Conservation (phyloP, 495 filamentous ascomycete genomes). For the Clohesyomyces aquaticus region DNA sequence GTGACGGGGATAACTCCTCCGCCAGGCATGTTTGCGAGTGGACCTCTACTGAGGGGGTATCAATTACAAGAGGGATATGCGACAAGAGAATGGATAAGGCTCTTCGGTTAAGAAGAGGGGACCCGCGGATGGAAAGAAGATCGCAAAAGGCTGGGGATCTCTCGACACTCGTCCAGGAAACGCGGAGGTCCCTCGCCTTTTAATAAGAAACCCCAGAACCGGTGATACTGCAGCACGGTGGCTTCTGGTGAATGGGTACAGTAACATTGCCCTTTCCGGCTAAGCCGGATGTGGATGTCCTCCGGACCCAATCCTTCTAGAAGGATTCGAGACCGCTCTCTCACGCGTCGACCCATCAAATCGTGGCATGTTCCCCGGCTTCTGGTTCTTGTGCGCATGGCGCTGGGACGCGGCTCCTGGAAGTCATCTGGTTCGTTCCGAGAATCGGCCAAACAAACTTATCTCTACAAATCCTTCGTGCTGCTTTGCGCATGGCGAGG, state of each 20-base stretch:
- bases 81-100: conserved; percentile 19
- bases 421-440: background rate
- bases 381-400: conserved; percentile 5
- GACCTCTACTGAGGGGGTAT: background rate
- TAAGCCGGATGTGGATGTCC: conserved; percentile 22
- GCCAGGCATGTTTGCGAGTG: conserved; percentile 41
- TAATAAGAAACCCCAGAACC: conserved; percentile 25
- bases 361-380: conserved; percentile 10
- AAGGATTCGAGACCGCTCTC: conserved; percentile 20
- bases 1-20: conserved; percentile 41
- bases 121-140: conserved; percentile 18
- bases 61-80: conserved; percentile 2
- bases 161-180: too few species aligned
- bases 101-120: conserved; percentile 18
- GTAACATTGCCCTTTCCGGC: conserved; percentile 32
- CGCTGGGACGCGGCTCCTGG: background rate
- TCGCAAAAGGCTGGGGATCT: conserved; percentile 29
- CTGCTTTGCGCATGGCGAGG: background rate
- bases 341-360: background rate
- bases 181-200: conserved; percentile 22
- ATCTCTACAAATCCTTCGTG: background rate
- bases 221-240: conserved; percentile 41
- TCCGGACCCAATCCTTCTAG: conserved; percentile 39
- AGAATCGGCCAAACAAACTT: background rate
- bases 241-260: conserved; percentile 36